Conservation (phyloP, 108 stramenopile species). For the Stephanodiscus triporus region DNA sequence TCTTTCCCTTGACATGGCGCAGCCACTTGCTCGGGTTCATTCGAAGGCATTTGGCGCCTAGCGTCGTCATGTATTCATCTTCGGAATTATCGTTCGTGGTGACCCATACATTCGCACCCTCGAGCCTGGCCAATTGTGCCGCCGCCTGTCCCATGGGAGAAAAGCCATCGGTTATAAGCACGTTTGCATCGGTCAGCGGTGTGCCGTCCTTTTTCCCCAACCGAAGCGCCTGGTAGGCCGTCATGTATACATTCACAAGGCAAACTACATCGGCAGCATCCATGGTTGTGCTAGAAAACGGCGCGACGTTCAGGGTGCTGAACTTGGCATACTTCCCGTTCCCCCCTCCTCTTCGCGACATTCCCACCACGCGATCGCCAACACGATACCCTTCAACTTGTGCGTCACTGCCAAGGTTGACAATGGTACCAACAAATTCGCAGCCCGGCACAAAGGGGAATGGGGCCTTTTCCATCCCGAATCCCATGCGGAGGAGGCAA, state of each 20-base stretch:
- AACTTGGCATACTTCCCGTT: conserved; percentile 65
- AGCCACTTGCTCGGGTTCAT: conserved; percentile 58
- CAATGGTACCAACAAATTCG: conserved; percentile 64
- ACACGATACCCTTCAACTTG: conserved; percentile 37
- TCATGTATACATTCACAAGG: conserved; percentile 71
- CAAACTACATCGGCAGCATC: conserved; percentile 54
- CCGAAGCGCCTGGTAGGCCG: conserved; percentile 74
- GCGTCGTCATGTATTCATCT: conserved; percentile 42
- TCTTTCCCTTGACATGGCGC: conserved; percentile 48
- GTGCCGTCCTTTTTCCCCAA: conserved; percentile 49
- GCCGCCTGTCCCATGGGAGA: conserved; percentile 64
- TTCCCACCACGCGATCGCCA: conserved; percentile 65
- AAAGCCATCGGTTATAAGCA: conserved; percentile 70
- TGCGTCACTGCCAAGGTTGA: conserved; percentile 42
- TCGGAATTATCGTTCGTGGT: conserved; percentile 45
- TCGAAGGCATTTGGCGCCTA: conserved; percentile 56
- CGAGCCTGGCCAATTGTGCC: conserved; percentile 58
- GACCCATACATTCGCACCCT: conserved; percentile 67
- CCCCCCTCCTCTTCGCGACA: conserved; percentile 55
- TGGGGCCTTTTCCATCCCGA: conserved; percentile 40
- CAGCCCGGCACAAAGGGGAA: conserved; percentile 66
- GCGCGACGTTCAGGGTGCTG: conserved; percentile 44
- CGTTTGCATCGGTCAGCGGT: conserved; percentile 60
- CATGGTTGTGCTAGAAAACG: conserved; percentile 51
- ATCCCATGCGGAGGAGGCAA: conserved; percentile 59